Percentiles rank a stretch among this genome's conserved stretches.
These are phyloP conservation scores for Exobasidium rhododendri DNA, from an alignment of 1,284 basidiomycete species.

Conservation along the genomic window DNA sequence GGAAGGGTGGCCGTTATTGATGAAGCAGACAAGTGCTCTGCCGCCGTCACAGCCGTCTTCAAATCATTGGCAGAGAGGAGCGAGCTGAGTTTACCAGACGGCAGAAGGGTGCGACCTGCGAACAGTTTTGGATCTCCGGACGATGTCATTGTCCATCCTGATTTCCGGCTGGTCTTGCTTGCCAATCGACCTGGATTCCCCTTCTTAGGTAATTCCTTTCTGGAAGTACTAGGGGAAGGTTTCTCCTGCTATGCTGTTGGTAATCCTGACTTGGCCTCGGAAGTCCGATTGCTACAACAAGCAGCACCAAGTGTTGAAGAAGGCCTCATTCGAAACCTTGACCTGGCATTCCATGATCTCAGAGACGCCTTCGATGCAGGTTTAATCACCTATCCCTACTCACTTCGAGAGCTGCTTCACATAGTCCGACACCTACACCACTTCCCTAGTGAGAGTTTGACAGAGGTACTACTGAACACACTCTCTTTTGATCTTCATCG, in stretches of 20 bases:
- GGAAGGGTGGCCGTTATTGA: slow-evolving; percentile 56
- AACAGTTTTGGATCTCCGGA: slow-evolving; percentile 14
- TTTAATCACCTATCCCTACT: slow-evolving; percentile 54
- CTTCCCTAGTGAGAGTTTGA: slow-evolving; percentile 53
- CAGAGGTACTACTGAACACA: slow-evolving; percentile 53
- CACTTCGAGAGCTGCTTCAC: slow-evolving; percentile 55
- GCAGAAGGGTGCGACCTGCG: slow-evolving; percentile 44
- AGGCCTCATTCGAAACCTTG: slow-evolving; percentile 46
- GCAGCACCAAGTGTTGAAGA: slow-evolving; percentile 47
- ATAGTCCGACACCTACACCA: slow-evolving; percentile 54
- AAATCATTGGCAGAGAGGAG: slow-evolving; percentile 54
- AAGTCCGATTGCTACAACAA: slow-evolving; percentile 50
- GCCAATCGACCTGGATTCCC: slow-evolving; percentile 55
- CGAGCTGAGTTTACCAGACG: slow-evolving; percentile 54
- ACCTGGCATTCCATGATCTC: slow-evolving; percentile 54
- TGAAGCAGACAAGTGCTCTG: slow-evolving; percentile 56
- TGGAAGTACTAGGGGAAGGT: slow-evolving; percentile 54
- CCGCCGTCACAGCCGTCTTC: slow-evolving; percentile 55
- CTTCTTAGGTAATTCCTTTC: slow-evolving; percentile 53
- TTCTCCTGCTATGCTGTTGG: slow-evolving; percentile 53
- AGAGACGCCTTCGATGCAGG: slow-evolving; percentile 53
- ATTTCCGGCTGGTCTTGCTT: slow-evolving; percentile 55
- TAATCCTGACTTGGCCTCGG: slow-evolving; percentile 54
- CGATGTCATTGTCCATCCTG: slow-evolving; percentile 50
- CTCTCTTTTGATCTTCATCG: slow-evolving; percentile 55